Percentiles rank a stretch among this genome's conserved stretches.
phyloP scores from a whole-genome alignment of 352 stramenopile genomes.

The Phytopythium litorale region DNA sequence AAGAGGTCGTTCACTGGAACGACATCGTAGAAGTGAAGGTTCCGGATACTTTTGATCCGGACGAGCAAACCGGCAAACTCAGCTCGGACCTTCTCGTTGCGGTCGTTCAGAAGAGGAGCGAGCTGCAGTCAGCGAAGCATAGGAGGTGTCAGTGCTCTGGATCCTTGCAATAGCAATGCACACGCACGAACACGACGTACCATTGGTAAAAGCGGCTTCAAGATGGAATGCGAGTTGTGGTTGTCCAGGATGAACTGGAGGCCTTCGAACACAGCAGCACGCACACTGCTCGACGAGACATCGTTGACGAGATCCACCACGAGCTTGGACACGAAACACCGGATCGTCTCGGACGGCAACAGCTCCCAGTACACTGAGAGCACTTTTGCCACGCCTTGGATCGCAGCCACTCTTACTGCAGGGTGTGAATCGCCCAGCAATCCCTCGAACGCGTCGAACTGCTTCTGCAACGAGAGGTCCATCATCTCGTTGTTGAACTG shows the following conservation, averaged over 20 bases:
- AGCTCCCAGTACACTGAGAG: slow-evolving; percentile 85
- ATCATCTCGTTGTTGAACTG: slow-evolving; percentile 74
- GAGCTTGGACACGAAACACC: slow-evolving; percentile 78
- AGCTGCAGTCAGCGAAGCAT: slow-evolving; percentile 28
- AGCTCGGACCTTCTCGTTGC: slow-evolving; percentile 77
- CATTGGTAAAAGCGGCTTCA: slow-evolving; percentile 82
- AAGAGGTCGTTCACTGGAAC: slow-evolving; percentile 76
- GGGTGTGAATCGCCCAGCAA: slow-evolving; percentile 71
- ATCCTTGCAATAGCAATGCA: background rate
- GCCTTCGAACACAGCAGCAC: slow-evolving; percentile 79
- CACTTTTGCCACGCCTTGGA: slow-evolving; percentile 80
- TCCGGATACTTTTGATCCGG: slow-evolving; percentile 85
- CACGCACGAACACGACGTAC: slow-evolving; percentile 20
- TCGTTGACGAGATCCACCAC: slow-evolving; percentile 83
- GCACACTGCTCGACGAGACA: slow-evolving; percentile 64
- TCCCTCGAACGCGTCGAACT: slow-evolving; percentile 83
- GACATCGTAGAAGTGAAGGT: slow-evolving; percentile 86
- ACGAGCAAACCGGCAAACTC: slow-evolving; percentile 76
- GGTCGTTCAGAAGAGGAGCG: slow-evolving; percentile 77
- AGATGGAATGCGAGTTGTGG: slow-evolving; percentile 78
- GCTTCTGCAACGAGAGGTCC: slow-evolving; percentile 71
- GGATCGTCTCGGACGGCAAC: slow-evolving; percentile 73
- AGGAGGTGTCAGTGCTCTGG: background rate
- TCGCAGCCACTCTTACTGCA: slow-evolving; percentile 67
- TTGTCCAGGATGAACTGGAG: slow-evolving; percentile 86